Evolutionary conservation across 1,284 basidiomycete genomes (phyloP).

Genomic region (Rhodotorula sp.): DNA sequence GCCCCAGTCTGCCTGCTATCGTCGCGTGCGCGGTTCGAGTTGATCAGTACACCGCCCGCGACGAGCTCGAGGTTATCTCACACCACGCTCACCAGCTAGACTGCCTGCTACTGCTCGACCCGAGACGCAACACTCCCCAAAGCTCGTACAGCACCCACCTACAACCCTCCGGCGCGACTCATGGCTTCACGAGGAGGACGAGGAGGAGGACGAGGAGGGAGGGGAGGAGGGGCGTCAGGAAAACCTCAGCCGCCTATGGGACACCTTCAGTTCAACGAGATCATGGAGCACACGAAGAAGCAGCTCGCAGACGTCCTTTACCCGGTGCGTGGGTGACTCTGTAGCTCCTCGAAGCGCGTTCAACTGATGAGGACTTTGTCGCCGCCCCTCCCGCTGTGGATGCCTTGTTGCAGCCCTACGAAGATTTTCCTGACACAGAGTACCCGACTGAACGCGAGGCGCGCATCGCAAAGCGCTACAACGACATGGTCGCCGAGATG

Average conservation of each 20-base stretch:
- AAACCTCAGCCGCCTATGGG: constrained; percentile 37
- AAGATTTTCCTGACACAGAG: constrained; percentile 31
- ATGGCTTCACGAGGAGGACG: constrained; percentile 30
- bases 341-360: neutral
- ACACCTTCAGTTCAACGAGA: constrained; percentile 30
- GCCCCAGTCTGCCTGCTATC: too few relatives aligned
- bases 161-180: too few relatives aligned
- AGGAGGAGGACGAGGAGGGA: constrained; percentile 13
- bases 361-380: too few relatives aligned
- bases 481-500: constrained; percentile 28
- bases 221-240: constrained; percentile 11
- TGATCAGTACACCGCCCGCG: neutral
- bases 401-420: constrained; percentile 6
- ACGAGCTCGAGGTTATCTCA: neutral
- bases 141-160: neutral
- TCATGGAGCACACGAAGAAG: constrained; percentile 32
- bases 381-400: neutral
- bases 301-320: constrained; percentile 32
- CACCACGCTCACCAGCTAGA: neutral
- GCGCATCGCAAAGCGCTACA: constrained; percentile 29
- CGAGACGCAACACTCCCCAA: neutral
- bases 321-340: constrained; percentile 18
- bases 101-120: neutral
- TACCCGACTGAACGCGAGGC: constrained; percentile 28
- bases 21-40: too few relatives aligned